phyloP scores from a whole-genome alignment of 768 basidiomycete species.

The Phylloporus scabripes region DNA sequence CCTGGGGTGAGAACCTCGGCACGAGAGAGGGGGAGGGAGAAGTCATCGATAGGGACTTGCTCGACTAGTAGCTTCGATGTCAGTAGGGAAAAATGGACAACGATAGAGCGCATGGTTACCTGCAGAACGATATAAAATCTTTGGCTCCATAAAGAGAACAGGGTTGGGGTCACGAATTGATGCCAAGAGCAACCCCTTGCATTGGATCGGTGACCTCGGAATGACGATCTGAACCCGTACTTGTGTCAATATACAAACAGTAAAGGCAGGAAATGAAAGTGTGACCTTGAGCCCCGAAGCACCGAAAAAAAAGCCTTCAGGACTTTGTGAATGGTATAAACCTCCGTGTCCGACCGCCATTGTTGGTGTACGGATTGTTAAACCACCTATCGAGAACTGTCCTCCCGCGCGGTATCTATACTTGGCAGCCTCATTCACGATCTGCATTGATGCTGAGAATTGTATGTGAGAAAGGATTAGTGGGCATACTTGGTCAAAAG shows the following conservation, averaged over 20 bases:
- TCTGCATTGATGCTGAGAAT: slow-evolving; percentile 35
- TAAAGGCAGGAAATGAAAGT: neutral
- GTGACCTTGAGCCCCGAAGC: slow-evolving; percentile 81
- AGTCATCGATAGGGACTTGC: slow-evolving; percentile 90
- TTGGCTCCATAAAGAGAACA: slow-evolving; percentile 92
- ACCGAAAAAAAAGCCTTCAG: slow-evolving; percentile 92
- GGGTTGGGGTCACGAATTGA: slow-evolving; percentile 92
- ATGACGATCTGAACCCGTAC: slow-evolving; percentile 57
- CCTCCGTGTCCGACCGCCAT: slow-evolving; percentile 94
- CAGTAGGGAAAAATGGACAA: neutral
- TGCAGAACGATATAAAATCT: slow-evolving; percentile 88
- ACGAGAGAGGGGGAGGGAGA: slow-evolving; percentile 70
- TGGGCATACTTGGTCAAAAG: slow-evolving; percentile 80
- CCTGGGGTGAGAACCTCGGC: slow-evolving; percentile 75
- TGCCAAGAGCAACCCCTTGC: slow-evolving; percentile 84
- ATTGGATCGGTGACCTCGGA: slow-evolving; percentile 90
- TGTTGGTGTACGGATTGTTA: slow-evolving; percentile 80
- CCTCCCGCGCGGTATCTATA: slow-evolving; percentile 87
- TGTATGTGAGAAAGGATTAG: neutral
- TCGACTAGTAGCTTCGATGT: slow-evolving; percentile 49
- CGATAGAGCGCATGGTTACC: slow-evolving; percentile 33
- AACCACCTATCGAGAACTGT: slow-evolving; percentile 70
- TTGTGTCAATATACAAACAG: neutral
- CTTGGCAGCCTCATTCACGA: slow-evolving; percentile 95
- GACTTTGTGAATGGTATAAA: slow-evolving; percentile 91